Evolutionary conservation across 306 rosid species (phyloP), one percentile per base, ranked within the genome.

Genomic region (Prunus salicina): DNA sequence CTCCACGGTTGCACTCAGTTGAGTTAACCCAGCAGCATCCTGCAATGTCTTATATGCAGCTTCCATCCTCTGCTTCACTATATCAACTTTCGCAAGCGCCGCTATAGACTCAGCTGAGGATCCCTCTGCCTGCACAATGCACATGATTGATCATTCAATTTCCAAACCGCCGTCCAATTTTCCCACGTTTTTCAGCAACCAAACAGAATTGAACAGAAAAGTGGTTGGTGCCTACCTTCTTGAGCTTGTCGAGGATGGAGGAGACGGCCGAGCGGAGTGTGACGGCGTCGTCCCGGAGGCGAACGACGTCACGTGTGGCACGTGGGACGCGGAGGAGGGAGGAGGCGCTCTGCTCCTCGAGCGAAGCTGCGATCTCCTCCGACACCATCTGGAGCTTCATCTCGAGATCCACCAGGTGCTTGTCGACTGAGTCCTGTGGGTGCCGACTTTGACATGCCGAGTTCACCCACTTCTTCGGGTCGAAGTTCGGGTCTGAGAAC

Each of bases 1-100:
- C 88, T 96, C 99, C 77, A 92, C 99, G 0, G 98, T 92, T 20
- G 96, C 85, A 79, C 99, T 96, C 81, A 96, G 84, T 78, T 96
- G 97, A 74, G 99, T 91, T 88, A 96, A 85, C 72, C 99, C 99
- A 78, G 99, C 99, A 67, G 99, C 99, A 89, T 96, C 99, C 97
- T 96, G 99, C 74, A 88, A 82, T 5, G 99, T 96, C 68, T 88
- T 93, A 77, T 92, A 92, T 2, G 98, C 99, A 76, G 97, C 93
- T 87, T 96, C 99, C 99, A 96, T 96, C 63, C 99, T 91, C 88
- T 96, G 99, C 91, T 96, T 96, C 57, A 96, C 98, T 14, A 85
- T 82, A 71, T 96, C 99, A 0, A 92, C 97, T 84, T 87, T 92
- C 46, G 99, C 97, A 55, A 96, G 93, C 28, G 99, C 98, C 22